Base-by-base conservation (phyloP, 257 asterid genomes). In the Echites panduratus region DNA sequence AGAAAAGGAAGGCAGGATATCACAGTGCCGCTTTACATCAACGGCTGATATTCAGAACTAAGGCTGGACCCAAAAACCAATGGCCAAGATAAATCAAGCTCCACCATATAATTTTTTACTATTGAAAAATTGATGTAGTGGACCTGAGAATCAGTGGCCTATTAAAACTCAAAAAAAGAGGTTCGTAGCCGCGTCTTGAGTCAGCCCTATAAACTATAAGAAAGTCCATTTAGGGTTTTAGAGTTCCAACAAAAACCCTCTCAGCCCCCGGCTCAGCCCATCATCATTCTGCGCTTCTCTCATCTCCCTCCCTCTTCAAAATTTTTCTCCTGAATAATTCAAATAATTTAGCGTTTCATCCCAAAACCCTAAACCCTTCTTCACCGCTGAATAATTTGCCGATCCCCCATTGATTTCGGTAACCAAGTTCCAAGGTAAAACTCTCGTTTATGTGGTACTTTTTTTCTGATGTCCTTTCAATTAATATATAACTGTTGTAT, bases 201-300 rank as follows among this genome's bases (percentile, higher is more conserved):
- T 22, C 74, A 63, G 50, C 45, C 22, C 73, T 35, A 57, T 5
- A 53, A 32, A 3, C 50, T 19, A 45, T 9, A 44, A 38, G 54
- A 61, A 8, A 68, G 82, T 71, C 82, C 84, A 77, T 49, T 77
- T 73, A 76, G 80, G 85, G 80, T 75, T 78, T 32, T 59, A 35
- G 64, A 44, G 16, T 27, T 17, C 35, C 9, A 49, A 43, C 49
- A 40, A 53, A 24, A 48, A 9, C 4, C 17, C 72, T 50, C 38
- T 11, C 49, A 20, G 45, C 14, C 45, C 45, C 19, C 70, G 73
- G 70, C 63, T 77, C 66, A 81, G 78, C 82, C 85, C 85, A 81
- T 68, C 80, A 16, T 49, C 45, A 44, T 14, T 12, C 65, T 32
- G 38, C 38, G 1, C 38, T 32, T 1, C 38, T 1, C 38, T 58